A percentile compares a stretch with the other conserved stretches of the same genome.
Conservation (phyloP, 2,329 filamentous ascomycete species). For the Rutstroemia sp. region DNA sequence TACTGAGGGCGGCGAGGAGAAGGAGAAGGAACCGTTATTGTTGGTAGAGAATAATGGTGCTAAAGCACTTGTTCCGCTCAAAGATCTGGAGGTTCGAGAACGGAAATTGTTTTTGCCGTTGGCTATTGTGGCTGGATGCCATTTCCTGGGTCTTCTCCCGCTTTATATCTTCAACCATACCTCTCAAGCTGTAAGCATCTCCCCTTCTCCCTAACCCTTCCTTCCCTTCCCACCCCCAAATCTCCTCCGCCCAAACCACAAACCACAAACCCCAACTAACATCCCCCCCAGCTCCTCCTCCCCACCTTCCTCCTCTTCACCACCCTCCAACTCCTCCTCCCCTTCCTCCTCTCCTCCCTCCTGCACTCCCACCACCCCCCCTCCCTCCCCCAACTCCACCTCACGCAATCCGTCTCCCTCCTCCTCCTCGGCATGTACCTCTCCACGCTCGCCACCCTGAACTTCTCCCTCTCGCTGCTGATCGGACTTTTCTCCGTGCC, state of each 20-base stretch:
- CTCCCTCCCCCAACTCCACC: slow-evolving; percentile 61
- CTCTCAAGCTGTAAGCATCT: slow-evolving; percentile 46
- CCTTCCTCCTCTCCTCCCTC: slow-evolving; percentile 47
- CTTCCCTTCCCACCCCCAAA: too few species aligned
- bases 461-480: slow-evolving; percentile 85
- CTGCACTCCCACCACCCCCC: slow-evolving; percentile 43
- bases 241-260: too few species aligned
- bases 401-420: slow-evolving; percentile 88
- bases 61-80: slow-evolving; percentile 21
- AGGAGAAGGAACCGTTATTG: slow-evolving; percentile 27
- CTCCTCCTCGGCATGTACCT: slow-evolving; percentile 86
- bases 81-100: slow-evolving; percentile 22
- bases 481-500: slow-evolving; percentile 74
- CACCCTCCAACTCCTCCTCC: slow-evolving; percentile 46
- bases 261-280: not conserved
- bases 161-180: slow-evolving; percentile 81
- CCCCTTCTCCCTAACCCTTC: not conserved
- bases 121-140: slow-evolving; percentile 61
- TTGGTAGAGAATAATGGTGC: slow-evolving; percentile 15
- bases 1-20: slow-evolving; percentile 20
- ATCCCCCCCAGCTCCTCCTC: slow-evolving; percentile 44
- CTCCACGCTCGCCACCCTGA: slow-evolving; percentile 86
- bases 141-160: slow-evolving; percentile 72
- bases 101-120: slow-evolving; percentile 66
- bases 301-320: slow-evolving; percentile 52